A percentile compares a stretch with the other conserved stretches of the same genome.
Conservation (phyloP, 2,329 filamentous ascomycete species). For the Drechslerella dactyloides region DNA sequence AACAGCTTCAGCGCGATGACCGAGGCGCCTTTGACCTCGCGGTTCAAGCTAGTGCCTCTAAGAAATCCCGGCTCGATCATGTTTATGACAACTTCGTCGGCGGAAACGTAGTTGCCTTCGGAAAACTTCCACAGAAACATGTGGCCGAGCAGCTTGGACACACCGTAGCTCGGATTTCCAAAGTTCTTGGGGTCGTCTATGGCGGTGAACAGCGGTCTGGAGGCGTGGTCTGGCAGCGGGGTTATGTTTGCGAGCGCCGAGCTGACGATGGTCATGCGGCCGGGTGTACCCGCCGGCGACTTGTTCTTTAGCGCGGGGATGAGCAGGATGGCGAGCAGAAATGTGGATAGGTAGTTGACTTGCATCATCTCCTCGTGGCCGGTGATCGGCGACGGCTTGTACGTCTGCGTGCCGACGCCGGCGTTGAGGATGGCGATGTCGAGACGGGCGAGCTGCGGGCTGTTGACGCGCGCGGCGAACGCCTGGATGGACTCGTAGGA, state of each 20-base stretch:
- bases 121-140: conserved; percentile 58
- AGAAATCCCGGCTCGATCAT: conserved; percentile 61
- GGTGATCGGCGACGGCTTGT: conserved; percentile 31
- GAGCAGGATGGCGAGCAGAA: conserved; percentile 56
- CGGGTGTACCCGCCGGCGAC: conserved; percentile 21
- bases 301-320: conserved; percentile 55
- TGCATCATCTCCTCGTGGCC: conserved; percentile 48
- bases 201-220: conserved; percentile 47
- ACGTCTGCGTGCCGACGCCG: conserved; percentile 55
- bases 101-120: conserved; percentile 58
- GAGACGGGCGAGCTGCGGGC: conserved; percentile 57
- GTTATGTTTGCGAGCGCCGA: conserved; percentile 54
- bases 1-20: conserved; percentile 52
- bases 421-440: conserved; percentile 62
- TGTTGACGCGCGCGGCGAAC: conserved; percentile 58
- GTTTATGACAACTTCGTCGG: conserved; percentile 61
- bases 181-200: conserved; percentile 26
- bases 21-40: conserved; percentile 55
- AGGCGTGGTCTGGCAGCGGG: conserved; percentile 52
- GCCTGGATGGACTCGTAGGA: conserved; percentile 60
- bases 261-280: conserved; percentile 55
- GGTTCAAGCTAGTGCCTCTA: conserved; percentile 60
- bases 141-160: conserved; percentile 57
- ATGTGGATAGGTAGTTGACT: conserved; percentile 58
- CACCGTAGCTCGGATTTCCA: conserved; percentile 21